Percentiles rank a stretch among this genome's conserved stretches.
Conservation (phyloP, 768 basidiomycete species). For the Lentinula sp. region DNA sequence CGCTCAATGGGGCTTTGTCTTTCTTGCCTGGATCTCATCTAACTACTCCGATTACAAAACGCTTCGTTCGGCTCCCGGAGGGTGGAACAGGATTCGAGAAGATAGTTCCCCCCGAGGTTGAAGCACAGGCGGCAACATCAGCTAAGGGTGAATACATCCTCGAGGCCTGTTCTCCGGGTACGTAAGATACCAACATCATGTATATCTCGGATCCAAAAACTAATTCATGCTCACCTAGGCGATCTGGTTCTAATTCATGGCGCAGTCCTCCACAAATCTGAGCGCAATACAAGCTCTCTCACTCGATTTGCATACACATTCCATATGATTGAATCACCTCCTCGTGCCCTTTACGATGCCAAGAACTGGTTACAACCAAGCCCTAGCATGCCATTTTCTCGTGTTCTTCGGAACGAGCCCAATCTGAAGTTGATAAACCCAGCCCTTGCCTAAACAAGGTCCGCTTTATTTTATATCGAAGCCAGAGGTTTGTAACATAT, state of each 20-base stretch:
- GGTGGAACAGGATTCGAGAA: conserved; percentile 85
- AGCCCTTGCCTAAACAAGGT: not conserved
- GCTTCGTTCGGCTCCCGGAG: conserved; percentile 72
- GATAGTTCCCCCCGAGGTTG: conserved; percentile 34
- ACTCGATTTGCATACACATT: conserved; percentile 95
- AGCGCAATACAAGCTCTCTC: conserved; percentile 72
- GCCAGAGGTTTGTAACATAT: not conserved
- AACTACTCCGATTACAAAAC: conserved; percentile 64
- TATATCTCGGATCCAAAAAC: not conserved
- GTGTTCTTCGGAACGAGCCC: conserved; percentile 33
- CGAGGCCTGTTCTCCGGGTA: conserved; percentile 72
- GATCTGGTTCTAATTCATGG: conserved; percentile 95
- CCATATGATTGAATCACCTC: conserved; percentile 83
- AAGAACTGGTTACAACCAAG: conserved; percentile 98
- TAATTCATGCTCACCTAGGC: conserved; percentile 32
- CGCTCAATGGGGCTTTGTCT: conserved; percentile 76
- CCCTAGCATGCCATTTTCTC: conserved; percentile 72
- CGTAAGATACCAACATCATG: not conserved
- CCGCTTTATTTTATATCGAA: not conserved
- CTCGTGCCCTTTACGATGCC: conserved; percentile 69
- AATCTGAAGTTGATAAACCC: conserved; percentile 7
- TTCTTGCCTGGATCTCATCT: conserved; percentile 91
- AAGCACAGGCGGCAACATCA: conserved; percentile 20
- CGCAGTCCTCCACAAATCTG: conserved; percentile 86
- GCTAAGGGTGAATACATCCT: conserved; percentile 51